Evolutionary conservation across 495 filamentous ascomycete species (phyloP).

Genomic region (Aspergillus wentii): DNA sequence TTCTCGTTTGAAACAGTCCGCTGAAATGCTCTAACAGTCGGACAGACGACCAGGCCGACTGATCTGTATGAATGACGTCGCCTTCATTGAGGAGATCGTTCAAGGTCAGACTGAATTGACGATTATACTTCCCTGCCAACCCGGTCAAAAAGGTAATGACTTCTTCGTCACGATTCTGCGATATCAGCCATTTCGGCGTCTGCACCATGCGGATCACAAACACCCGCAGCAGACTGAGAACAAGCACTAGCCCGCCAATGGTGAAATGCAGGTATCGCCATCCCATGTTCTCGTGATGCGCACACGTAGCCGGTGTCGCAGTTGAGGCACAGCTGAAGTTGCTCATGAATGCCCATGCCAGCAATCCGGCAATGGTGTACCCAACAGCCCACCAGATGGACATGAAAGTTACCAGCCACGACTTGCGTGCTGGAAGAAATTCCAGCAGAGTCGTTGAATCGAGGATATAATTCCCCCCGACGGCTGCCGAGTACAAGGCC

Average conservation of each 20-base stretch:
- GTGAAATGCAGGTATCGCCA: constrained; percentile 33
- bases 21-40: constrained; percentile 23
- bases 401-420: constrained; percentile 34
- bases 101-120: constrained; percentile 15
- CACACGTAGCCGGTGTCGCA: constrained; percentile 16
- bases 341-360: constrained; percentile 37
- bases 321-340: constrained; percentile 27
- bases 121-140: constrained; percentile 16
- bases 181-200: constrained; percentile 24
- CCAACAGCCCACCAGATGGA: constrained; percentile 33
- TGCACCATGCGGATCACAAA: constrained; percentile 22
- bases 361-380: constrained; percentile 32
- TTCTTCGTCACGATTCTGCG: constrained; percentile 25
- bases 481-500: constrained; percentile 32
- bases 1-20: constrained; percentile 19
- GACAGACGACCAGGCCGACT: constrained; percentile 23
- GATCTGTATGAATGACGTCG: constrained; percentile 21
- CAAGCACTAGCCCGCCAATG: constrained; percentile 20
- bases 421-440: constrained; percentile 24
- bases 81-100: constrained; percentile 23
- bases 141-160: constrained; percentile 12
- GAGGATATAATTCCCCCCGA: constrained; percentile 31
- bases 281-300: constrained; percentile 26
- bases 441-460: constrained; percentile 31
- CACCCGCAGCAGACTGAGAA: constrained; percentile 17